Evolutionary conservation across 768 basidiomycete species (phyloP).

Genomic region (Mrakia blollopis): DNA sequence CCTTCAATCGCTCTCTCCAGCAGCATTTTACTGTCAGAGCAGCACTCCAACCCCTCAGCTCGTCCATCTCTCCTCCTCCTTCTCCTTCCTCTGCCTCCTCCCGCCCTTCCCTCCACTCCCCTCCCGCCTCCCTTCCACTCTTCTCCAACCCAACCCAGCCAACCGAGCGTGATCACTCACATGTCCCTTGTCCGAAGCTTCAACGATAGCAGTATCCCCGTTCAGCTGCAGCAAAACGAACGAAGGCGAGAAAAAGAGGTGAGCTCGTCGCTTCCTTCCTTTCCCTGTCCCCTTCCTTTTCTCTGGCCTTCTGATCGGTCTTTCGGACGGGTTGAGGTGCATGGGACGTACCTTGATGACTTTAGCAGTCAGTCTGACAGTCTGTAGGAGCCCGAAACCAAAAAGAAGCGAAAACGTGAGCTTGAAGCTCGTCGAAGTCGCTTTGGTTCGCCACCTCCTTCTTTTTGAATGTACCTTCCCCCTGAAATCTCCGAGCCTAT

Average conservation of each 20-base stretch:
- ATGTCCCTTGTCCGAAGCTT: slow-evolving; percentile 64
- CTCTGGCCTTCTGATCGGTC: not conserved
- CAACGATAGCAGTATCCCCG: slow-evolving; percentile 54
- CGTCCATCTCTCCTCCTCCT: not conserved
- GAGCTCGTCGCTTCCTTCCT: not conserved
- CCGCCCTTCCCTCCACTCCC: not conserved
- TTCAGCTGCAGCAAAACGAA: slow-evolving; percentile 42
- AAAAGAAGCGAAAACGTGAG: not conserved
- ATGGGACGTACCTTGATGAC: slow-evolving; percentile 51
- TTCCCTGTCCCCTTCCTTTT: not conserved
- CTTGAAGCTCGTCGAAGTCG: too few species aligned
- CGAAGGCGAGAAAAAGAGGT: not conserved
- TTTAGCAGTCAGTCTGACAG: slow-evolving; percentile 61
- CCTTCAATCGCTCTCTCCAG: not conserved
- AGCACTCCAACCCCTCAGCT: not conserved
- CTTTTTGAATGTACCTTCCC: not conserved
- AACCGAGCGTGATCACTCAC: slow-evolving; percentile 35
- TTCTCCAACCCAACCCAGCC: not conserved
- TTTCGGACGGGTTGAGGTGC: not conserved
- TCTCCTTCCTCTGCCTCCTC: not conserved
- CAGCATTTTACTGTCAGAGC: too few species aligned
- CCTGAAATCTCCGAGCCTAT: not conserved
- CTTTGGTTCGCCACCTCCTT: too few species aligned
- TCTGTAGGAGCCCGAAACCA: slow-evolving; percentile 38
- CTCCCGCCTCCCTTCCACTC: not conserved